These are phyloP conservation scores for Suillus subluteus DNA, from an alignment of 768 basidiomycete genomes.

Conservation along the genomic window DNA sequence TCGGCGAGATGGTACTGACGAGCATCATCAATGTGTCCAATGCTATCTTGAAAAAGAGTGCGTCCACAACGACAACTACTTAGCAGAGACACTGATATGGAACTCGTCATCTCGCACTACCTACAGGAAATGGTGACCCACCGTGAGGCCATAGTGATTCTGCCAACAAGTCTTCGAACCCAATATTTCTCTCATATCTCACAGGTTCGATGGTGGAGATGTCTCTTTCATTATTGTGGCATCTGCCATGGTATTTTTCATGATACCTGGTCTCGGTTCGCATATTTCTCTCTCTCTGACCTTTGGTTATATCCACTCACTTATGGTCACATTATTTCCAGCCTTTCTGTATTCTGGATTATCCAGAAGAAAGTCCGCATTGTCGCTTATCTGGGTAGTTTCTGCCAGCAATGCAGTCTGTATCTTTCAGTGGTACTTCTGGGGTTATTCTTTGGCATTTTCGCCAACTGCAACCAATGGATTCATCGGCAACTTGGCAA, in stretches of 20 bases:
- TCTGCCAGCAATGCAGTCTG: conserved; percentile 73
- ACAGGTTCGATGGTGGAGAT: conserved; percentile 73
- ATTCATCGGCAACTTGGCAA: conserved; percentile 78
- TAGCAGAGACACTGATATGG: not conserved
- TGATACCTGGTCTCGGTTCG: conserved; percentile 75
- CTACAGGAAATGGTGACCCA: conserved; percentile 19
- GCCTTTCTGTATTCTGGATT: conserved; percentile 78
- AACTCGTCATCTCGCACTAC: conserved; percentile 13
- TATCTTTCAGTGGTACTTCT: conserved; percentile 82
- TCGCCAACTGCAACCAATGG: conserved; percentile 75
- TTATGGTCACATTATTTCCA: conserved; percentile 27
- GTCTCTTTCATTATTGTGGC: conserved; percentile 69
- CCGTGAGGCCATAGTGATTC: conserved; percentile 26
- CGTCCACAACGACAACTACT: conserved; percentile 9
- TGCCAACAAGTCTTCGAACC: conserved; percentile 9
- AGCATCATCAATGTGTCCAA: not conserved
- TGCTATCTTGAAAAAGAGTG: conserved; percentile 17
- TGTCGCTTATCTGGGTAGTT: conserved; percentile 76
- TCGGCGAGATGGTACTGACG: conserved; percentile 17
- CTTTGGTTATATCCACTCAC: conserved; percentile 10
- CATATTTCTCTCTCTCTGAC: not conserved
- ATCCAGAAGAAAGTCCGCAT: conserved; percentile 68
- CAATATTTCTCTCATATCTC: conserved; percentile 14
- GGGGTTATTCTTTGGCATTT: conserved; percentile 87
- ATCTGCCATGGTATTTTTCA: conserved; percentile 75